Conservation (phyloP, 768 basidiomycete species). For the Kwoniella europaea region DNA sequence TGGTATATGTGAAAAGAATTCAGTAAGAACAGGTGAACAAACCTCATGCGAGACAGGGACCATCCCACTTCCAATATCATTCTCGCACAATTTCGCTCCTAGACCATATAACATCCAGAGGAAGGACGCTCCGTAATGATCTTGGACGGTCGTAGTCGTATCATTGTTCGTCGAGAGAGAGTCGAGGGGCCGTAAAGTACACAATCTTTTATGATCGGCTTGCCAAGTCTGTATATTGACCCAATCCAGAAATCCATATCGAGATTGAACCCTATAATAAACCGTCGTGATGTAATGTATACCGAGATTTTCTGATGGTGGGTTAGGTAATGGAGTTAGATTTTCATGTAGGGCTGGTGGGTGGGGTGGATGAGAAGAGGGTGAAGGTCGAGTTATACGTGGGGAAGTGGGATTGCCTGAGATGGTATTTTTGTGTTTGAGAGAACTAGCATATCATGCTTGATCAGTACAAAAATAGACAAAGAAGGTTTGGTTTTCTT, state of each 20-base stretch:
- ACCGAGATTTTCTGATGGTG: slow-evolving; percentile 6
- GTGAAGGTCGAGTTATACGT: neutral
- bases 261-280: slow-evolving; percentile 14
- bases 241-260: slow-evolving; percentile 19
- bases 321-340: neutral
- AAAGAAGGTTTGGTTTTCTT: neutral
- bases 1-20: neutral
- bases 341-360: neutral
- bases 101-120: slow-evolving; percentile 18
- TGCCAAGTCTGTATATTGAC: slow-evolving; percentile 17
- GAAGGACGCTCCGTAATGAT: slow-evolving; percentile 15
- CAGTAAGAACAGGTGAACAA: neutral
- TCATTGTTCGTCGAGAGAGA: too few species aligned
- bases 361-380: neutral
- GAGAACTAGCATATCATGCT: neutral
- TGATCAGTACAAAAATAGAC: too few species aligned
- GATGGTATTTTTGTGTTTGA: neutral
- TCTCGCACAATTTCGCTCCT: slow-evolving; percentile 16
- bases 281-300: slow-evolving; percentile 17
- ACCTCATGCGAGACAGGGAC: slow-evolving; percentile 10
- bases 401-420: neutral
- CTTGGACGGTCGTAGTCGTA: neutral
- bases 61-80: neutral
- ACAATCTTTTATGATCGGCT: neutral
- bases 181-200: slow-evolving; percentile 1